These are phyloP conservation scores for Trichoderma parareesei DNA, from an alignment of 495 filamentous ascomycete genomes.

Conservation along the genomic window DNA sequence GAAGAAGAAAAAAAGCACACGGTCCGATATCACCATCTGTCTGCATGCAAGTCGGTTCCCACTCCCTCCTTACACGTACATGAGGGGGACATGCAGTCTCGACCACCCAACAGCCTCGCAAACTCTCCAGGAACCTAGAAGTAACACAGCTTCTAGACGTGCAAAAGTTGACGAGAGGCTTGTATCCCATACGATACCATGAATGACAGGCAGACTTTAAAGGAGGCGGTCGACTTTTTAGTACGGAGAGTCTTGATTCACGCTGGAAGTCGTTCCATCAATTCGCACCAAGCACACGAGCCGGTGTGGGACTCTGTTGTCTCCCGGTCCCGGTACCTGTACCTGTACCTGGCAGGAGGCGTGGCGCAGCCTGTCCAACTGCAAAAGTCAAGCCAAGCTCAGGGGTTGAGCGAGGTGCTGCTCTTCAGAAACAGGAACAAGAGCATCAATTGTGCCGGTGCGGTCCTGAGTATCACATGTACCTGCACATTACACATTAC, in stretches of 20 bases:
- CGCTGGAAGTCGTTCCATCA: neutral
- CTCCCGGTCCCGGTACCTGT: neutral
- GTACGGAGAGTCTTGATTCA: neutral
- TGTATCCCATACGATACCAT: no score
- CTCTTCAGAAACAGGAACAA: neutral
- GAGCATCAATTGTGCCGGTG: no score
- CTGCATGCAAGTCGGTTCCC: neutral
- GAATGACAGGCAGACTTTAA: neutral
- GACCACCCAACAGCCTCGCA: neutral
- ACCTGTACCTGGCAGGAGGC: neutral
- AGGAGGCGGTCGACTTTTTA: neutral
- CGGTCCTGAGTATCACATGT: no score
- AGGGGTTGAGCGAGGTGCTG: neutral
- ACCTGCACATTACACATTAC: neutral
- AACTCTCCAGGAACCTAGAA: neutral
- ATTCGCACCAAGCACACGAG: neutral
- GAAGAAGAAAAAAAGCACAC: neutral
- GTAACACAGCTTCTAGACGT: no score
- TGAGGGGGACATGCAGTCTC: neutral
- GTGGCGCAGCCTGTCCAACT: slow-evolving; percentile 7
- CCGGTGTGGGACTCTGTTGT: slow-evolving; percentile 2
- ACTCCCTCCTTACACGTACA: neutral
- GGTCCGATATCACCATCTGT: neutral
- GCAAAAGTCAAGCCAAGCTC: neutral
- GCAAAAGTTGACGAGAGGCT: no score